A percentile compares a stretch with the other conserved stretches of the same genome.
Evolutionary conservation across 192 early-diverging fungal genomes (phyloP).

Genomic region (Rhizoclosmatium sp.): DNA sequence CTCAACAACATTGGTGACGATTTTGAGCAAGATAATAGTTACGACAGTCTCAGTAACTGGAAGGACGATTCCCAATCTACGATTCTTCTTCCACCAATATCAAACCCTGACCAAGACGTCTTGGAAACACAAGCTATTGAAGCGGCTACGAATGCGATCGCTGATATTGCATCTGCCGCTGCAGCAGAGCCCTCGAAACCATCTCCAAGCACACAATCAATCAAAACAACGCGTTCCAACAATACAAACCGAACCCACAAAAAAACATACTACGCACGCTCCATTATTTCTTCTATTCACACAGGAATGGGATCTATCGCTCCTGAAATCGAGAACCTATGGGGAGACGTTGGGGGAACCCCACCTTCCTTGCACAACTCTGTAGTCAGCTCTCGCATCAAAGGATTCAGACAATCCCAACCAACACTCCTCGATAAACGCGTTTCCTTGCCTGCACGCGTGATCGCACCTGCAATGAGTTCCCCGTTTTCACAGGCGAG

Average conservation of each 20-base stretch:
- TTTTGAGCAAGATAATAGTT: conserved; percentile 5
- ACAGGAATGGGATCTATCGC: background rate
- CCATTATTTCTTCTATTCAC: background rate
- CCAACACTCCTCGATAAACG: background rate
- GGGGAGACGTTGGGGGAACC: background rate
- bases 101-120: background rate
- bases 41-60: conserved; percentile 26
- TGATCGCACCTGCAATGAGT: background rate
- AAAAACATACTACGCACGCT: background rate
- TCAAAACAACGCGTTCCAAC: background rate
- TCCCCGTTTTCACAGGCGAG: background rate
- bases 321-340: conserved; percentile 19
- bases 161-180: background rate
- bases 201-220: background rate
- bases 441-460: background rate
- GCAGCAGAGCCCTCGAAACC: background rate
- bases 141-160: background rate
- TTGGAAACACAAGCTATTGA: conserved; percentile 2
- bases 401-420: background rate
- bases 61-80: background rate
- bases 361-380: background rate
- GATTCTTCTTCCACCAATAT: background rate
- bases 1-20: background rate
- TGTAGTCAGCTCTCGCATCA: background rate
- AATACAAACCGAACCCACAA: background rate